These are phyloP conservation scores for peach (Prunus persica) DNA, from an alignment of 306 rosid species.

Conservation along the genomic window Prunus_persica_NCBIv2 NC_034015.1:1378001-1378500, in stretches of 20 bases:
- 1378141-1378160: background rate
- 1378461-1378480: slow-evolving; percentile 15
- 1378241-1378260: slow-evolving; percentile 30
- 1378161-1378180: slow-evolving; percentile 18
- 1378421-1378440: slow-evolving; percentile 80
- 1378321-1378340: background rate
- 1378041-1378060: too few relatives aligned
- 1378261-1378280: slow-evolving; percentile 29
- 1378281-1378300: background rate
- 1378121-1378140: background rate
- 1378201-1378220: slow-evolving; percentile 21
- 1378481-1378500: slow-evolving; percentile 54
- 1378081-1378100: background rate
- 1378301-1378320: background rate
- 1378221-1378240: slow-evolving; percentile 44
- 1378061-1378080: too few relatives aligned
- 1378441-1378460: slow-evolving; percentile 56
- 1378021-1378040: too few relatives aligned
- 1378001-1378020: too few relatives aligned
- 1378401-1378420: slow-evolving; percentile 17
- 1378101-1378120: background rate
- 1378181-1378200: slow-evolving; percentile 31
- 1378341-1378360: background rate
- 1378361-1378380: background rate
- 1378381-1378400: background rate